A percentile compares a stretch with the other conserved stretches of the same genome.
These are phyloP conservation scores for Botrytis fragariae DNA, from an alignment of 2,329 filamentous ascomycete genomes.

Conservation along the genomic window DNA sequence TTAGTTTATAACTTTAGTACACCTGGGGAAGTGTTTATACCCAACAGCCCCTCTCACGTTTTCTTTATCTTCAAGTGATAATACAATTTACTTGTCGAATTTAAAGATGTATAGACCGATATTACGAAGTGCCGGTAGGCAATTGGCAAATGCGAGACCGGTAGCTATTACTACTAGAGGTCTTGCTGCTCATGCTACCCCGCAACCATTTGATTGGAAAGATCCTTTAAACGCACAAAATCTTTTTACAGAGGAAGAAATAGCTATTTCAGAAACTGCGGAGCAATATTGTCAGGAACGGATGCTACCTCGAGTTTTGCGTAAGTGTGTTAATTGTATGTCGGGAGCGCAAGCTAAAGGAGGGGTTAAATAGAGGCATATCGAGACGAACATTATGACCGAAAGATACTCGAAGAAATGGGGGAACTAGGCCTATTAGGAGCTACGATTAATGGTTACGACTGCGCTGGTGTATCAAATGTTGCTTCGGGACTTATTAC, in stretches of 20 bases:
- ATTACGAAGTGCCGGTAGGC: slow-evolving; percentile 29
- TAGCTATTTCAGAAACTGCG: slow-evolving; percentile 85
- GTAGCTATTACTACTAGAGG: slow-evolving; percentile 24
- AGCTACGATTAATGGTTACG: slow-evolving; percentile 82
- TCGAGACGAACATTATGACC: slow-evolving; percentile 82
- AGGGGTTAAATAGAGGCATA: slow-evolving; percentile 64
- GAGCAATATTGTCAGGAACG: slow-evolving; percentile 92
- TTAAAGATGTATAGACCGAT: slow-evolving; percentile 35
- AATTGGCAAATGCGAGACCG: slow-evolving; percentile 29
- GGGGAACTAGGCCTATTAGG: slow-evolving; percentile 86
- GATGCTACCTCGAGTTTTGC: slow-evolving; percentile 78
- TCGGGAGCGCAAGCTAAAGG: slow-evolving; percentile 16
- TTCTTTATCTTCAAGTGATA: not conserved
- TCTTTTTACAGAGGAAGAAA: slow-evolving; percentile 84
- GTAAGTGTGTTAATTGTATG: slow-evolving; percentile 50
- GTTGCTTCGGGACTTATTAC: slow-evolving; percentile 90
- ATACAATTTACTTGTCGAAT: not conserved
- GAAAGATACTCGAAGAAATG: slow-evolving; percentile 85
- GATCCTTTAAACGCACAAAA: slow-evolving; percentile 76
- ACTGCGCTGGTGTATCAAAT: slow-evolving; percentile 81
- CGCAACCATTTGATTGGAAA: slow-evolving; percentile 75
- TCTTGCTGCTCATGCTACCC: slow-evolving; percentile 35
- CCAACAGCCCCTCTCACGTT: not conserved
- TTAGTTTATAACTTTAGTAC: slow-evolving; percentile 4
- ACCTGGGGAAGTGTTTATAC: not conserved